A percentile compares a stretch with the other conserved stretches of the same genome.
phyloP scores from a whole-genome alignment of 2,329 filamentous ascomycete species.

The Orbilia brochopaga region DNA sequence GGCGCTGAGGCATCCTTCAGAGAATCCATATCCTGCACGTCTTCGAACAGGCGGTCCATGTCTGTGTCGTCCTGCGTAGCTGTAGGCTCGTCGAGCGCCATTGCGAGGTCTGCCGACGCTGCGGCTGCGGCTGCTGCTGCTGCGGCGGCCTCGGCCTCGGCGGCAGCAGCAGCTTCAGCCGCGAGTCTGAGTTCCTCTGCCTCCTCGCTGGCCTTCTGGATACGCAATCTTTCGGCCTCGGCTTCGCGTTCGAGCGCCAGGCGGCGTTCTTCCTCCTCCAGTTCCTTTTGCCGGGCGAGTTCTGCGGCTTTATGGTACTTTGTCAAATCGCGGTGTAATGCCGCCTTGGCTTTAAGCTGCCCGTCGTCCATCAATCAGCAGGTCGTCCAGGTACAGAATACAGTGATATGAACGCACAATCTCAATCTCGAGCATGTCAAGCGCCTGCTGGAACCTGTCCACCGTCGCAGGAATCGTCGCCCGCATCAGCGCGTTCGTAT shows the following conservation, averaged over 20 bases:
- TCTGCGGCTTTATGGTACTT: conserved; percentile 51
- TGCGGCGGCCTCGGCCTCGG: conserved; percentile 1
- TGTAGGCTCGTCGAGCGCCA: conserved; percentile 29
- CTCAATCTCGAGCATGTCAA: conserved; percentile 55
- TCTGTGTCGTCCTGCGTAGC: conserved; percentile 22
- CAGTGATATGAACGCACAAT: conserved; percentile 43
- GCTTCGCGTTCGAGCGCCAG: conserved; percentile 39
- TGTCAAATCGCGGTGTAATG: conserved; percentile 52
- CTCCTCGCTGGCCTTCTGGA: conserved; percentile 43
- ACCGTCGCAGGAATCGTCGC: conserved; percentile 51
- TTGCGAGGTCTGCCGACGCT: conserved; percentile 23
- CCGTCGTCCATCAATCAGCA: background rate
- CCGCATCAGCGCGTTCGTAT: conserved; percentile 53
- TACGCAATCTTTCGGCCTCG: conserved; percentile 36
- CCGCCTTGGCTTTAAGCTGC: conserved; percentile 54
- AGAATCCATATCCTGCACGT: conserved; percentile 26
- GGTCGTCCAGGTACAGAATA: background rate
- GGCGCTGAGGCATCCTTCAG: conserved; percentile 17
- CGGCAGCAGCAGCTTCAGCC: conserved; percentile 10
- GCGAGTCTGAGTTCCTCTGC: conserved; percentile 12
- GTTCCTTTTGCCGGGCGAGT: conserved; percentile 47
- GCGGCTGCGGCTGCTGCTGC: background rate
- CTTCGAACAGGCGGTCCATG: conserved; percentile 38
- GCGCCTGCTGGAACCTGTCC: conserved; percentile 54
- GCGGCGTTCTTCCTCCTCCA: conserved; percentile 50